Conservation (phyloP, 2,329 filamentous ascomycete genomes). For the Grosmannia clavigera region DNA sequence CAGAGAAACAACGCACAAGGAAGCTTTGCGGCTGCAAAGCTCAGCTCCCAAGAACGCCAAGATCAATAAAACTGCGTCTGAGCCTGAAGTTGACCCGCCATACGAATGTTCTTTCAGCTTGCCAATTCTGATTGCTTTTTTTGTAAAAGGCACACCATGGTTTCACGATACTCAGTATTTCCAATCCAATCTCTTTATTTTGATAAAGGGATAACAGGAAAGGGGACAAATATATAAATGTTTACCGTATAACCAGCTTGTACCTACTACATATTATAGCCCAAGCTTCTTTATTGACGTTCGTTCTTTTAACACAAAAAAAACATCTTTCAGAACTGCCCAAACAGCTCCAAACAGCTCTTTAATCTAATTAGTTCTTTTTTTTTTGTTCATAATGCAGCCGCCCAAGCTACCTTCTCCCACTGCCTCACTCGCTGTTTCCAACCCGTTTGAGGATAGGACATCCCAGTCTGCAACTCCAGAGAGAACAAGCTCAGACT, state of each 20-base stretch:
- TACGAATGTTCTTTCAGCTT: neutral
- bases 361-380: neutral
- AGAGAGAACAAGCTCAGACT: neutral
- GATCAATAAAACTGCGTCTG: neutral
- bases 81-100: neutral
- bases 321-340: neutral
- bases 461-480: neutral
- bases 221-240: neutral
- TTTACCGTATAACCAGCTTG: neutral
- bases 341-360: neutral
- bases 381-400: neutral
- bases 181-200: neutral
- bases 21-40: neutral
- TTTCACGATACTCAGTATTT: neutral
- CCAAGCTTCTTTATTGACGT: neutral
- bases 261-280: neutral
- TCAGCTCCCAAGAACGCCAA: neutral
- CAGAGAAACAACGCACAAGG: neutral
- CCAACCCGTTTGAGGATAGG: neutral
- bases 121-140: neutral
- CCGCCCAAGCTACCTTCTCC: neutral
- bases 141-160: neutral
- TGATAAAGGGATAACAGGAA: neutral
- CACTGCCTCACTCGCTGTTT: neutral
- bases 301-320: neutral